Conservation (phyloP, 208 protist species). For the Acanthamoeba healyi region DNA sequence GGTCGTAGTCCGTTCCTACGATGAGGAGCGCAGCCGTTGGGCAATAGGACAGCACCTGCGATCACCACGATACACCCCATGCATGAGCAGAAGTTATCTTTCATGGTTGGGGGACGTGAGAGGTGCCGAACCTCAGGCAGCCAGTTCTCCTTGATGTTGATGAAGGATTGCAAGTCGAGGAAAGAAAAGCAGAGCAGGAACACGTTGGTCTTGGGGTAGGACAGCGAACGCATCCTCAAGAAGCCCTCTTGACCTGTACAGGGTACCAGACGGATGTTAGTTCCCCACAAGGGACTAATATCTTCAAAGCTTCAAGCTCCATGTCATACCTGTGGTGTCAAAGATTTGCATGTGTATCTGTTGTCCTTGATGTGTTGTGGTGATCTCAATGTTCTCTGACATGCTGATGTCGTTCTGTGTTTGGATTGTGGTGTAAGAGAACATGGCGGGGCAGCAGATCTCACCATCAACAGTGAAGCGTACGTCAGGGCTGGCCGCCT, state of each 20-base stretch:
- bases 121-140: background rate
- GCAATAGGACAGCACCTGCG: slow-evolving; percentile 17
- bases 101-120: background rate
- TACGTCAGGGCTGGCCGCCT: background rate
- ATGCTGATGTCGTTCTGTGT: background rate
- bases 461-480: background rate
- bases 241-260: slow-evolving; percentile 19
- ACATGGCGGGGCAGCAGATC: background rate
- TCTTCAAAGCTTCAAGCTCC: background rate
- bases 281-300: too few species aligned
- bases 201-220: slow-evolving; percentile 29
- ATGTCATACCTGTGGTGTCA: slow-evolving; percentile 11
- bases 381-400: background rate
- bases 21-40: background rate
- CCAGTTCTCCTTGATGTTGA: slow-evolving; percentile 58
- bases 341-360: background rate
- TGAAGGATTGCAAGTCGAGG: background rate
- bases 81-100: background rate
- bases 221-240: slow-evolving; percentile 14
- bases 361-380: background rate
- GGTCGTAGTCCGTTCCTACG: background rate
- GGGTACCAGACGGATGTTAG: background rate
- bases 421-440: background rate
- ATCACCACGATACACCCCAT: too few species aligned
- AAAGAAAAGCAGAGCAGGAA: slow-evolving; percentile 31